Evolutionary conservation across 140 eudicot species (phyloP).

Genomic region (Senecio squalidus): DNA sequence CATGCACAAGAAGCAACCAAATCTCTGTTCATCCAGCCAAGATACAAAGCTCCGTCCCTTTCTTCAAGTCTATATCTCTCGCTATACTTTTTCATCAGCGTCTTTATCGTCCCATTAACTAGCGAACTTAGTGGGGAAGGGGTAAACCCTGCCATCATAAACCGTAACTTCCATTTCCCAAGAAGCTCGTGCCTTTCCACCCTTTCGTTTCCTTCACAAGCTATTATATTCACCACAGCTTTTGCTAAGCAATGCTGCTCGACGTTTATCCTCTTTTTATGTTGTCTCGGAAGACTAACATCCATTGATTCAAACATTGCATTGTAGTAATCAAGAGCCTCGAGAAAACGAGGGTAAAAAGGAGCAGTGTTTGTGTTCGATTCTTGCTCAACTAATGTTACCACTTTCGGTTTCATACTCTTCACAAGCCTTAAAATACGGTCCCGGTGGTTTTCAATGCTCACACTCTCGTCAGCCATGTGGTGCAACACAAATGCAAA

Average conservation of each 20-base stretch:
- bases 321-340: slow-evolving; percentile 58
- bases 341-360: slow-evolving; percentile 62
- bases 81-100: slow-evolving; percentile 42
- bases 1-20: slow-evolving; percentile 81
- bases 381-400: slow-evolving; percentile 78
- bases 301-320: slow-evolving; percentile 86
- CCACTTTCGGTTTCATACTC: slow-evolving; percentile 60
- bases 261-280: slow-evolving; percentile 52
- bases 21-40: slow-evolving; percentile 81
- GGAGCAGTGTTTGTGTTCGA: slow-evolving; percentile 69
- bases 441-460: slow-evolving; percentile 60
- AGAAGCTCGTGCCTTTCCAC: slow-evolving; percentile 74
- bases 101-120: slow-evolving; percentile 56
- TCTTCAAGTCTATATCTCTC: slow-evolving; percentile 63
- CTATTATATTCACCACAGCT: slow-evolving; percentile 61
- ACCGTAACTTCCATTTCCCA: slow-evolving; percentile 73
- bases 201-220: slow-evolving; percentile 73
- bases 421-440: slow-evolving; percentile 47
- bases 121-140: slow-evolving; percentile 58
- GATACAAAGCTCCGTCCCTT: slow-evolving; percentile 66
- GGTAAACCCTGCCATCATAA: slow-evolving; percentile 68
- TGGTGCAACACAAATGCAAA: slow-evolving; percentile 67
- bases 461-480: slow-evolving; percentile 77
- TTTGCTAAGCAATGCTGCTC: slow-evolving; percentile 68
- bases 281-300: slow-evolving; percentile 40